Conservation (phyloP, 306 rosid genomes). For the Adenanthera pavonina region DNA sequence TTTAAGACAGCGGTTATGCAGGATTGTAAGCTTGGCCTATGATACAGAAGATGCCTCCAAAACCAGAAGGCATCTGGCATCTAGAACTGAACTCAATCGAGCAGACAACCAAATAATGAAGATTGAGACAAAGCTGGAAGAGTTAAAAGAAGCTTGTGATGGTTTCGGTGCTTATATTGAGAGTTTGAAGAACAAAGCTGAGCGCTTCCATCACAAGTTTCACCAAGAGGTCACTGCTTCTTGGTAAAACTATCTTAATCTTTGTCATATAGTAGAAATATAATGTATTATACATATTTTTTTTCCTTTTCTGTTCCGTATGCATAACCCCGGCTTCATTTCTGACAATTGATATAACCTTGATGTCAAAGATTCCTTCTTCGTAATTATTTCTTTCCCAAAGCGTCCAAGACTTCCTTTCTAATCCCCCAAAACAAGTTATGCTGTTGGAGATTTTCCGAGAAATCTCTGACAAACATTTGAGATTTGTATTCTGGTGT, state of each 20-base stretch:
- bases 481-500: neutral
- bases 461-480: neutral
- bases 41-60: slow-evolving; percentile 52
- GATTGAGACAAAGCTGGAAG: slow-evolving; percentile 70
- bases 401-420: neutral
- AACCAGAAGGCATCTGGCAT: slow-evolving; percentile 50
- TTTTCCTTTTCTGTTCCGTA: neutral
- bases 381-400: neutral
- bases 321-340: neutral
- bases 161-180: slow-evolving; percentile 65
- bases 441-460: neutral
- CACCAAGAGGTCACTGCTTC: slow-evolving; percentile 60
- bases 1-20: slow-evolving; percentile 56
- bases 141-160: slow-evolving; percentile 71
- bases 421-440: neutral
- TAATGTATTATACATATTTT: neutral
- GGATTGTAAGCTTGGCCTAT: slow-evolving; percentile 61
- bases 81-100: slow-evolving; percentile 47
- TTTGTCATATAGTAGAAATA: neutral
- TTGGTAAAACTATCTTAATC: slow-evolving; percentile 52
- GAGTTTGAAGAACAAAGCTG: slow-evolving; percentile 65
- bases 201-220: slow-evolving; percentile 52
- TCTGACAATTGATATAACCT: neutral
- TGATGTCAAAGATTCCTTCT: neutral
- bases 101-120: slow-evolving; percentile 60